Percentiles rank a stretch among this genome's conserved stretches.
Conservation (phyloP, 2,329 filamentous ascomycete genomes). For the Aspergillus udagawae region DNA sequence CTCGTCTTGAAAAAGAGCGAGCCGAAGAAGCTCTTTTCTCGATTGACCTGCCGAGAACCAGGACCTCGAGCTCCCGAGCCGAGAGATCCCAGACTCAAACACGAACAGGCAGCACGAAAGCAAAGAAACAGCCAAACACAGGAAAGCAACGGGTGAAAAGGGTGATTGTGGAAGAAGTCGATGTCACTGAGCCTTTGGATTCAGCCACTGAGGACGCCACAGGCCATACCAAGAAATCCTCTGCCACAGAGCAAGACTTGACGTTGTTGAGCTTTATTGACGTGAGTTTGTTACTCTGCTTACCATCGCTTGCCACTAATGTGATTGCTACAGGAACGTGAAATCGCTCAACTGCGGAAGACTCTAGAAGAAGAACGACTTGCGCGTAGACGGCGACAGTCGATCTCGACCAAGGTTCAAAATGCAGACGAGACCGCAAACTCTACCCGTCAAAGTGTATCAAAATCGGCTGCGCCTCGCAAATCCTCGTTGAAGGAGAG, state of each 20-base stretch:
- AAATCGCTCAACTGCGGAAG: slow-evolving; percentile 53
- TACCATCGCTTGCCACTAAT: background rate
- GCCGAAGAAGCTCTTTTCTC: slow-evolving; percentile 38
- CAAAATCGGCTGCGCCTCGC: slow-evolving; percentile 40
- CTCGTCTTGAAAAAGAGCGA: slow-evolving; percentile 33
- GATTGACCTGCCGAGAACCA: slow-evolving; percentile 26
- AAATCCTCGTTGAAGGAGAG: slow-evolving; percentile 55
- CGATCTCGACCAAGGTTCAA: slow-evolving; percentile 26
- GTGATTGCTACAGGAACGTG: slow-evolving; percentile 30
- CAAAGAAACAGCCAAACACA: slow-evolving; percentile 33
- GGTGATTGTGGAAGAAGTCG: slow-evolving; percentile 32
- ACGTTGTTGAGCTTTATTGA: slow-evolving; percentile 56
- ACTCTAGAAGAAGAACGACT: slow-evolving; percentile 53
- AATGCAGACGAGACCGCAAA: slow-evolving; percentile 38
- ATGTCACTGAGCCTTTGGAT: slow-evolving; percentile 29
- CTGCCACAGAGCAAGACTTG: slow-evolving; percentile 35
- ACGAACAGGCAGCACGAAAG: slow-evolving; percentile 14
- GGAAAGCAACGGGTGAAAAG: slow-evolving; percentile 39
- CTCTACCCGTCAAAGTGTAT: slow-evolving; percentile 34
- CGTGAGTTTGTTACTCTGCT: slow-evolving; percentile 22
- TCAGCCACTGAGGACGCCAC: slow-evolving; percentile 20
- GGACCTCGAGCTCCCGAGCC: slow-evolving; percentile 17
- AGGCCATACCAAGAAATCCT: slow-evolving; percentile 25
- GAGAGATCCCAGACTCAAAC: slow-evolving; percentile 17
- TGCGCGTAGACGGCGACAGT: slow-evolving; percentile 39